These are phyloP conservation scores for Colletotrichum plurivorum DNA, from an alignment of 2,329 filamentous ascomycete species.

Conservation along the genomic window DNA sequence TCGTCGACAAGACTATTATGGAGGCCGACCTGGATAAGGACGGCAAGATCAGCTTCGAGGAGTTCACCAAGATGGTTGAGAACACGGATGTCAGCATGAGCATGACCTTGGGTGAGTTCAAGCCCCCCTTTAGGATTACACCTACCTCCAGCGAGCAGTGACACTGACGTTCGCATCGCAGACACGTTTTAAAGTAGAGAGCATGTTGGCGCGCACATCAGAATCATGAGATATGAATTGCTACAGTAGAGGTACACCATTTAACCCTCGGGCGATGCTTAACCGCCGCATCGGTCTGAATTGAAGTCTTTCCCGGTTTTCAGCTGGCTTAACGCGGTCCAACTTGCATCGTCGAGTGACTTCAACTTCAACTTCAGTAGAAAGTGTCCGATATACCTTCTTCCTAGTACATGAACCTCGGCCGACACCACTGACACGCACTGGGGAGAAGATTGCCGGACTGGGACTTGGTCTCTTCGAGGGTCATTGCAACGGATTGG, in stretches of 20 bases:
- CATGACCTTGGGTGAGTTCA: constrained; percentile 76
- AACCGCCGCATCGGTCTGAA: constrained; percentile 22
- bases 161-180: constrained; percentile 19
- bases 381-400: too few relatives aligned
- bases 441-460: too few relatives aligned
- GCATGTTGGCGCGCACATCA: constrained; percentile 19
- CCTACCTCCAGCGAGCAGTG: not conserved
- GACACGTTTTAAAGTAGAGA: constrained; percentile 36
- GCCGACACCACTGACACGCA: too few relatives aligned
- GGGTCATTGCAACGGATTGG: too few relatives aligned
- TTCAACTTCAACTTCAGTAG: too few relatives aligned
- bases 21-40: constrained; percentile 96
- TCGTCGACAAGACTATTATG: constrained; percentile 99
- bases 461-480: too few relatives aligned
- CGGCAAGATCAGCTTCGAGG: constrained; percentile 98
- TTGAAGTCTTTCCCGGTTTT: constrained; percentile 20
- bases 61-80: constrained; percentile 99
- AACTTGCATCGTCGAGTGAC: too few relatives aligned
- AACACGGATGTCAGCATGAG: constrained; percentile 86
- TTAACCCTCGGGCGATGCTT: constrained; percentile 7
- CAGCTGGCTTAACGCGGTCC: not conserved
- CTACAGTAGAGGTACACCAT: constrained; percentile 37
- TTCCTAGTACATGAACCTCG: too few relatives aligned
- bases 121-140: not conserved
- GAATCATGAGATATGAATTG: constrained; percentile 41